Percentiles rank a stretch among this genome's conserved stretches.
These are phyloP conservation scores for Boletus edulis DNA, from an alignment of 768 basidiomycete species.

Conservation along the genomic window DNA sequence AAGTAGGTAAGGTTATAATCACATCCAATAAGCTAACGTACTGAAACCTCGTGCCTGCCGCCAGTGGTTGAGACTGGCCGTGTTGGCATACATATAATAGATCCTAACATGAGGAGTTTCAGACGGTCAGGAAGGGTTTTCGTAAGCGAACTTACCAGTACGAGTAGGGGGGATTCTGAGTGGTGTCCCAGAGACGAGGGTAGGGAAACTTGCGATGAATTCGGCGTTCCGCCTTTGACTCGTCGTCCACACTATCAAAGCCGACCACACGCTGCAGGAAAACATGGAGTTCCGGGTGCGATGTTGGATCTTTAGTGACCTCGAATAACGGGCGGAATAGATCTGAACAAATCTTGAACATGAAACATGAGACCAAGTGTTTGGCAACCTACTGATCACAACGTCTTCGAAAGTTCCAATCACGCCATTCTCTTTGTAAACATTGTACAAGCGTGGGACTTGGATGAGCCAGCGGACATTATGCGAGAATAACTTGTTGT, in stretches of 20 bases:
- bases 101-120: conserved; percentile 51
- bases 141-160: conserved; percentile 67
- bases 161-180: conserved; percentile 89
- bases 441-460: conserved; percentile 89
- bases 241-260: conserved; percentile 99
- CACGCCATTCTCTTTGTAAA: conserved; percentile 87
- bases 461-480: conserved; percentile 99
- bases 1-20: conserved; percentile 4
- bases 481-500: conserved; percentile 91
- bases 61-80: conserved; percentile 94
- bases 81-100: conserved; percentile 98
- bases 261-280: conserved; percentile 95
- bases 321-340: conserved; percentile 93
- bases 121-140: not conserved
- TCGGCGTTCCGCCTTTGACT: conserved; percentile 89
- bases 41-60: conserved; percentile 86
- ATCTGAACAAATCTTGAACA: conserved; percentile 46
- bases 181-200: conserved; percentile 84
- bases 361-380: not conserved
- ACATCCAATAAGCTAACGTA: conserved; percentile 39
- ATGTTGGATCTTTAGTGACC: conserved; percentile 86
- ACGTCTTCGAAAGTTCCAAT: conserved; percentile 89
- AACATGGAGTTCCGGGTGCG: conserved; percentile 91
- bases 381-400: conserved; percentile 65
- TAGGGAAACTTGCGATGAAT: conserved; percentile 94